Evolutionary conservation across 2,329 filamentous ascomycete genomes (phyloP).

Genomic region (Pseudogymnoascus sp.): DNA sequence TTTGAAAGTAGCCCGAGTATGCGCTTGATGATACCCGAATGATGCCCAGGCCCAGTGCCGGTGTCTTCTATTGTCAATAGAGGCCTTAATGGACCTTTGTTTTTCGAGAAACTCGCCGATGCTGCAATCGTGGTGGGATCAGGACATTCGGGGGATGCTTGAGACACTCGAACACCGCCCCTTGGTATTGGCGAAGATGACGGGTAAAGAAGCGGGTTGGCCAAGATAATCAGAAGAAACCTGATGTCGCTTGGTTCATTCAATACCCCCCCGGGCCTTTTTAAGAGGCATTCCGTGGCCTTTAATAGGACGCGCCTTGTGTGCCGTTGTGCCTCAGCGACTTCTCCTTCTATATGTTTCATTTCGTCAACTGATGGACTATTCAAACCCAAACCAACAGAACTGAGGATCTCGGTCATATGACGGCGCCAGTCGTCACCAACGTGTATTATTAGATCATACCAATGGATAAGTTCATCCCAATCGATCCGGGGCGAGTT

Average conservation of each 20-base stretch:
- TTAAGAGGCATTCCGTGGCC: constrained; percentile 68
- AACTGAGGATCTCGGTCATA: constrained; percentile 45
- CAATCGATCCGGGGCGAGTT: constrained; percentile 68
- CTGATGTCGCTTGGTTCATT: constrained; percentile 61
- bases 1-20: constrained; percentile 74
- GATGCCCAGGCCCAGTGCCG: constrained; percentile 43
- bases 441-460: constrained; percentile 57
- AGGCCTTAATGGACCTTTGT: neutral
- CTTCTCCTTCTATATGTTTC: constrained; percentile 40
- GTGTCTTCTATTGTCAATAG: too few relatives aligned
- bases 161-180: neutral
- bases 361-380: constrained; percentile 21
- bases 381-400: constrained; percentile 13
- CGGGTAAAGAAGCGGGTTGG: constrained; percentile 66
- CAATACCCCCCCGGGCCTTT: constrained; percentile 65
- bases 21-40: constrained; percentile 78
- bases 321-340: constrained; percentile 58
- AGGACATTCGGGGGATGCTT: neutral
- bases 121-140: neutral
- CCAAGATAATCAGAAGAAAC: constrained; percentile 68
- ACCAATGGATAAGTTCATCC: constrained; percentile 64
- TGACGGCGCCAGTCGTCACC: constrained; percentile 56
- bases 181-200: constrained; percentile 16
- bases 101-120: neutral
- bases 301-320: constrained; percentile 64